Evolutionary conservation across 2,329 filamentous ascomycete species (phyloP).

Genomic region (Trichoderma sp.): DNA sequence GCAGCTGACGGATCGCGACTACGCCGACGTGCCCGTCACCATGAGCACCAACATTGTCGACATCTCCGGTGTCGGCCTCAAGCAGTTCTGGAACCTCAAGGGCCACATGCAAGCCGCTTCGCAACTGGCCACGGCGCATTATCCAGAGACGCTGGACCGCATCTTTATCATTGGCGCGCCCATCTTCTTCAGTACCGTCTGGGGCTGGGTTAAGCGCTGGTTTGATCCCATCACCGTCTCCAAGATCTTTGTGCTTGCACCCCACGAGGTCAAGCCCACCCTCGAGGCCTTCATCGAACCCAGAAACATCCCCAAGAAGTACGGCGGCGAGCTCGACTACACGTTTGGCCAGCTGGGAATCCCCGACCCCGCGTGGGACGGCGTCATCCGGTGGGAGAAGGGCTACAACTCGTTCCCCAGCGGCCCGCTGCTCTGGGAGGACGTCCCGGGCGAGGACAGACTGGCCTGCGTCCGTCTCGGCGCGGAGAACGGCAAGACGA

Average conservation of each 20-base stretch:
- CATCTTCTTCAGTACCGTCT: constrained; percentile 86
- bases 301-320: constrained; percentile 82
- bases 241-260: constrained; percentile 89
- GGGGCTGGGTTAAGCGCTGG: constrained; percentile 95
- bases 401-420: constrained; percentile 54
- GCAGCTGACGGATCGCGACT: constrained; percentile 68
- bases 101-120: constrained; percentile 91
- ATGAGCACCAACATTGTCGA: constrained; percentile 95
- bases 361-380: constrained; percentile 64
- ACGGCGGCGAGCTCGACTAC: constrained; percentile 85
- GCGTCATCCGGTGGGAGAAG: constrained; percentile 53
- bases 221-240: constrained; percentile 91
- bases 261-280: constrained; percentile 72
- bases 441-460: constrained; percentile 47
- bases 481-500: constrained; percentile 45
- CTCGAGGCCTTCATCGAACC: constrained; percentile 80
- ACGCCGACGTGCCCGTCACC: constrained; percentile 82
- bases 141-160: constrained; percentile 80
- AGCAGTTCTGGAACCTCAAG: constrained; percentile 96
- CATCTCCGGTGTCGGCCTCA: constrained; percentile 81
- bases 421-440: constrained; percentile 60
- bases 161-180: constrained; percentile 82
- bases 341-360: constrained; percentile 73
- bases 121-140: constrained; percentile 85
- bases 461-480: constrained; percentile 58